A percentile compares a stretch with the other conserved stretches of the same genome.
These are phyloP conservation scores for Pleurozium schreberi DNA, from an alignment of 225 moss, liverwort and hornwort species.

Conservation along the genomic window DNA sequence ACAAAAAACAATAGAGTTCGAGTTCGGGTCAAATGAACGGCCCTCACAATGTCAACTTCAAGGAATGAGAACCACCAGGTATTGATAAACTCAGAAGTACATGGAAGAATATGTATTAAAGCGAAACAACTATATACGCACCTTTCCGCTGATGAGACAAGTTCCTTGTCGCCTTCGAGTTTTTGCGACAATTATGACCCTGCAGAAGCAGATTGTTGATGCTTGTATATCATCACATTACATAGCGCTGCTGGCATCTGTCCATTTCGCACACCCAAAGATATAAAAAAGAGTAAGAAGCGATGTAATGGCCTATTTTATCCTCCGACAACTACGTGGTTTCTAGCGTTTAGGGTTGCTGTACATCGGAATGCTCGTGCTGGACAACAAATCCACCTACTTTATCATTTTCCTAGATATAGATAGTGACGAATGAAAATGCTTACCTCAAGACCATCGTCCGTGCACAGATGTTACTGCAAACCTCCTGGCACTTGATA, in stretches of 20 bases:
- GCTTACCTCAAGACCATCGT: background rate
- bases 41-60: background rate
- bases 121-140: background rate
- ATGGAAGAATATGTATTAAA: background rate
- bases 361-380: background rate
- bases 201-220: background rate
- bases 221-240: background rate
- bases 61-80: background rate
- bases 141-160: background rate
- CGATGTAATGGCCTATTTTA: background rate
- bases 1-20: background rate
- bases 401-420: background rate
- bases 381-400: background rate
- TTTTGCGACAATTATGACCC: background rate
- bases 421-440: background rate
- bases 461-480: background rate
- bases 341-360: background rate
- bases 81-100: background rate
- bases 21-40: background rate
- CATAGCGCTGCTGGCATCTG: background rate
- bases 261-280: background rate
- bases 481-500: background rate
- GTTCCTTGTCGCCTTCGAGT: background rate
- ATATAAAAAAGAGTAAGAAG: background rate
- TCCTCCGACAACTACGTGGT: background rate